Evolutionary conservation across 805 yeast genomes (phyloP), one percentile per base, ranked within the genome.

Genomic region (Blastobotrys robertii): DNA sequence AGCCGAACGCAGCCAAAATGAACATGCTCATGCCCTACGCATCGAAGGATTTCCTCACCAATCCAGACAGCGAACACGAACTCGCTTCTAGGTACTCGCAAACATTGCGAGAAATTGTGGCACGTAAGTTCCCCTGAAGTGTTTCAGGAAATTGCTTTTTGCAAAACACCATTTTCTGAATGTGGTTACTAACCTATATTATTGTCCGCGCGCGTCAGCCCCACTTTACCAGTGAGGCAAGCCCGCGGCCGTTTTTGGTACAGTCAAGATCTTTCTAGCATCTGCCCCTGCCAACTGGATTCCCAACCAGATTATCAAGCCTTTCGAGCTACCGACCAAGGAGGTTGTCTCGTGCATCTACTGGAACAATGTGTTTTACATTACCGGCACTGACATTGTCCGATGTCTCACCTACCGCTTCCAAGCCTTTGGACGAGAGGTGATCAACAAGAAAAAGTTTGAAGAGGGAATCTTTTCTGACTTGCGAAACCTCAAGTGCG

Each of bases 261-360:
- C 37, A 42, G 43, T 88, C 51, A 85, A 86, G 66, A 81, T 81
- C 63, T 90, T 90, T 56, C 66, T 90, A 37, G 84, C 86, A 2
- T 85, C 95, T 0, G 97, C 97, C 0, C 97, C 98, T 0, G 90
- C 92, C 3, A 83, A 81, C 55, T 90, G 97, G 95, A 86, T 79
- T 57, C 83, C 79, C 46, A 79, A 81, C 52, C 96, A 90, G 59
- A 80, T 85, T 37, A 84, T 92, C 39, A 72, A 95, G 56, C 69
- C 95, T 42, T 90, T 85, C 61, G 82, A 80, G 57, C 65, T 90
- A 39, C 87, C 86, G 53, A 83, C 81, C 49, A 94, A 84, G 46
- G 96, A 88, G 60, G 92, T 90, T 2, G 86, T 90, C 51, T 86
- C 86, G n/a, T 90, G 98, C 63, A 86, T 92, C 1, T 81, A 73